A percentile compares a stretch with the other conserved stretches of the same genome.
Evolutionary conservation across 192 early-diverging fungal genomes (phyloP).

Genomic region (Dimargaris verticillata): DNA sequence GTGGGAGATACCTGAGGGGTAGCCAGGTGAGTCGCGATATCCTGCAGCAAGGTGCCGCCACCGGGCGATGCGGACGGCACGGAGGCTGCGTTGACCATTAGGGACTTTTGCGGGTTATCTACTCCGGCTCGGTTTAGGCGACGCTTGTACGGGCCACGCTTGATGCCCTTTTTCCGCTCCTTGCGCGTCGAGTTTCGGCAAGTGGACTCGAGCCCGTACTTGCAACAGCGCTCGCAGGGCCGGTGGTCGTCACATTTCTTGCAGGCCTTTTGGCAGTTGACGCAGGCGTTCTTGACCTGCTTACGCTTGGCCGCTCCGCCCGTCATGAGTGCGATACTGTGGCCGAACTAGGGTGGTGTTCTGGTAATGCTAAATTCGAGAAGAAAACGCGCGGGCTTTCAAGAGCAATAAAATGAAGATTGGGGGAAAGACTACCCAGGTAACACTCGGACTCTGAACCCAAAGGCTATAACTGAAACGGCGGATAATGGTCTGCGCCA

Average conservation of each 20-base stretch:
- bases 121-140: not conserved
- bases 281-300: constrained; percentile 83
- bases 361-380: not conserved
- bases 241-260: constrained; percentile 84
- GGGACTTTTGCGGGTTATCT: not conserved
- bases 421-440: not conserved
- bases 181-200: constrained; percentile 68
- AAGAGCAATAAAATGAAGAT: not conserved
- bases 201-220: constrained; percentile 44
- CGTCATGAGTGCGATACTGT: not conserved
- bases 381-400: not conserved
- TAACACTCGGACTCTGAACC: not conserved
- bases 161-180: constrained; percentile 66
- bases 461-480: not conserved
- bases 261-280: constrained; percentile 75
- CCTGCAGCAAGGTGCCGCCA: not conserved
- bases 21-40: not conserved
- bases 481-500: not conserved
- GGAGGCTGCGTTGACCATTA: not conserved
- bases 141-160: constrained; percentile 66
- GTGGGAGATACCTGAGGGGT: not conserved
- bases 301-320: constrained; percentile 32
- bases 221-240: constrained; percentile 69
- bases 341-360: not conserved
- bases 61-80: not conserved